A percentile compares a stretch with the other conserved stretches of the same genome.
These are phyloP conservation scores for Atkinsonella texensis DNA, from an alignment of 2,329 filamentous ascomycete genomes.

Conservation along the genomic window DNA sequence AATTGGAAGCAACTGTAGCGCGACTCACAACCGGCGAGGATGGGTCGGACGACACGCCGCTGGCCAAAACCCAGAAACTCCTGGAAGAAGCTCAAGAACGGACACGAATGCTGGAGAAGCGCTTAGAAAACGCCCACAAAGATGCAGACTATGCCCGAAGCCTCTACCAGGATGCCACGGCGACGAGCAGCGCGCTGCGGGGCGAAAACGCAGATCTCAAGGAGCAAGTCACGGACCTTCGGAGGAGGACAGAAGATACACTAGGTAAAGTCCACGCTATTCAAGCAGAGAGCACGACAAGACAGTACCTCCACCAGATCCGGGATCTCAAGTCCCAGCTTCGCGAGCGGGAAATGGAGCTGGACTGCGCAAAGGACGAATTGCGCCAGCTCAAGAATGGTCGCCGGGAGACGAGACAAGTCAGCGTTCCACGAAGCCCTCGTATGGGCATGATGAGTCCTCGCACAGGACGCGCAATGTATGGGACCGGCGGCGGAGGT, in stretches of 20 bases:
- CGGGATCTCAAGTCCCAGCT: constrained; percentile 29
- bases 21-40: constrained; percentile 17
- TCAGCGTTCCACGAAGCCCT: constrained; percentile 47
- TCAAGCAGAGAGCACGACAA: constrained; percentile 26
- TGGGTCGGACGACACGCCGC: constrained; percentile 13
- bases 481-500: constrained; percentile 11
- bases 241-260: constrained; percentile 31
- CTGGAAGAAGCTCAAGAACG: constrained; percentile 26
- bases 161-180: constrained; percentile 47
- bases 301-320: constrained; percentile 25
- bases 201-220: constrained; percentile 35
- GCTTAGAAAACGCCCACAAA: constrained; percentile 27
- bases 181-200: constrained; percentile 30
- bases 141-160: constrained; percentile 45
- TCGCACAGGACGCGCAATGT: constrained; percentile 17
- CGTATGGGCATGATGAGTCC: constrained; percentile 42
- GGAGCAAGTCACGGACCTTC: constrained; percentile 27
- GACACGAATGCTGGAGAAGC: constrained; percentile 28
- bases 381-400: constrained; percentile 33
- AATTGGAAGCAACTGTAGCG: constrained; percentile 23
- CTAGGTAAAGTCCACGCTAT: constrained; percentile 34
- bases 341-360: constrained; percentile 39
- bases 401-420: constrained; percentile 42
- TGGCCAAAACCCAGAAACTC: constrained; percentile 18
- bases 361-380: constrained; percentile 37